A percentile compares a stretch with the other conserved stretches of the same genome.
Conservation (phyloP, 2,329 filamentous ascomycete genomes). For the Neoscytalidium dimidiatum region DNA sequence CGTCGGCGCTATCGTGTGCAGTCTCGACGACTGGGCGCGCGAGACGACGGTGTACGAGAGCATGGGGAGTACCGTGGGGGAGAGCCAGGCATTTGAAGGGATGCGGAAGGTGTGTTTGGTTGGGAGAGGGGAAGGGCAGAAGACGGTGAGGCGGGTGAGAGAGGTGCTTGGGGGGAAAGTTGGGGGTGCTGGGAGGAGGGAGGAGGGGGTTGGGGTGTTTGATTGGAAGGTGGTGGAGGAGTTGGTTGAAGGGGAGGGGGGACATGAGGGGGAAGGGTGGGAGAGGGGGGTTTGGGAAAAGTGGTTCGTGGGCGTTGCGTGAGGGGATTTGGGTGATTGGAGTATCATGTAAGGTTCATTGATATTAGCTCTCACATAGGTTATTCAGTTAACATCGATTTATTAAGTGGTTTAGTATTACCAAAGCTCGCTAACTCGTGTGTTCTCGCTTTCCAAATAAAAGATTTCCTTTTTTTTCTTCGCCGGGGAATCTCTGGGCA, state of each 20-base stretch:
- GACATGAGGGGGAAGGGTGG: background rate
- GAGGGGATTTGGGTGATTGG: background rate
- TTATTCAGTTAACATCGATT: too few species aligned
- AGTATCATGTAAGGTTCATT: too few species aligned
- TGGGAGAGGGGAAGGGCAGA: background rate
- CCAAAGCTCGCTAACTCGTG: background rate
- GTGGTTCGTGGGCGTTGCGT: background rate
- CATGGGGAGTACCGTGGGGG: background rate
- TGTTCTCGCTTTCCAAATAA: background rate
- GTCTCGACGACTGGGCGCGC: background rate
- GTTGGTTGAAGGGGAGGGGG: background rate
- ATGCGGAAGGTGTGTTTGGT: background rate
- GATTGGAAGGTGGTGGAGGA: conserved; percentile 11
- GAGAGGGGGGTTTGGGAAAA: background rate
- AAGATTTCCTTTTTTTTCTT: background rate
- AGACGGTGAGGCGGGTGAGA: background rate
- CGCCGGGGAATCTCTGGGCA: background rate
- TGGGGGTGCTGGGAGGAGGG: background rate
- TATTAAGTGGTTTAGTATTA: background rate
- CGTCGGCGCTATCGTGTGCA: background rate
- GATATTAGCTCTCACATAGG: background rate
- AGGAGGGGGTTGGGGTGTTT: background rate
- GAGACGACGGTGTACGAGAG: background rate
- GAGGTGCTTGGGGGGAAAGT: background rate
- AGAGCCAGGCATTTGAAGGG: conserved; percentile 6